Percentiles rank a stretch among this genome's conserved stretches.
Conservation (phyloP, 768 basidiomycete genomes). For the Cystobasidium ongulense region DNA sequence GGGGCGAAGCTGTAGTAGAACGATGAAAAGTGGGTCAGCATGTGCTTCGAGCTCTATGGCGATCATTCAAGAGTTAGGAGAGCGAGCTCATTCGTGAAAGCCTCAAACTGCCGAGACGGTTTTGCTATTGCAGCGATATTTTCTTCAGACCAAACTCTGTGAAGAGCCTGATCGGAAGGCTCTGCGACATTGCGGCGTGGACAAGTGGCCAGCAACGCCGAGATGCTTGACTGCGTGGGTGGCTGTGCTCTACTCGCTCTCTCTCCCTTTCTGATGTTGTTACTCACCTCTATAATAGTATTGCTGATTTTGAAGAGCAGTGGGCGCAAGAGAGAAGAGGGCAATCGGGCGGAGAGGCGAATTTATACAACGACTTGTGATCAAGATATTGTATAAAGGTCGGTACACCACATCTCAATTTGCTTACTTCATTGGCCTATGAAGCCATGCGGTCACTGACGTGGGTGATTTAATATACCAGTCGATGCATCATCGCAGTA, state of each 20-base stretch:
- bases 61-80: slow-evolving; percentile 17
- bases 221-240: slow-evolving; percentile 17
- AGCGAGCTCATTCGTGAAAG: slow-evolving; percentile 19
- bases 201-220: not conserved
- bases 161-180: not conserved
- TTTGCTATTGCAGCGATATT: not conserved
- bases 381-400: no score
- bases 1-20: not conserved
- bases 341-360: no score
- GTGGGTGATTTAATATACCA: no score
- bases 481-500: no score
- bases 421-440: no score
- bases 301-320: not conserved
- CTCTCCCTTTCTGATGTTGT: not conserved
- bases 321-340: no score
- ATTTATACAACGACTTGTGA: no score
- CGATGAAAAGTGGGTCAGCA: not conserved
- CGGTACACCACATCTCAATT: no score
- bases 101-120: slow-evolving; percentile 23
- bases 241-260: not conserved
- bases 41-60: slow-evolving; percentile 28
- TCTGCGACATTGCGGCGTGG: not conserved
- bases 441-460: no score
- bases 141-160: slow-evolving; percentile 7
- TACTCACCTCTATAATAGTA: not conserved